Base-by-base conservation (phyloP, 1,139 yeast species). In the Debaryomycetaceae sp. region DNA sequence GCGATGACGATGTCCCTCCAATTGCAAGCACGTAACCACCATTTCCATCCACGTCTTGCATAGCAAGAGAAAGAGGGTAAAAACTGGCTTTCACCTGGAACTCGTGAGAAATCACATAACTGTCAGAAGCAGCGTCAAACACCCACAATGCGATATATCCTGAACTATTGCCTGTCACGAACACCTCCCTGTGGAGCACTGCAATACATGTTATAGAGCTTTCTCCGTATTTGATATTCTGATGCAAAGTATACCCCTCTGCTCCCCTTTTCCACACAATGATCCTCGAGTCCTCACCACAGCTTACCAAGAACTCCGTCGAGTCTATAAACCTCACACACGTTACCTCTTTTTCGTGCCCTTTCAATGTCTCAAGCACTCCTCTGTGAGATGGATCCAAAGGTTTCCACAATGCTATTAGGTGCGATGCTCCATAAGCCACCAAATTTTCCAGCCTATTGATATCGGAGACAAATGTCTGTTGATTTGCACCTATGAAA, bases 401-500 rank as follows among this genome's bases (percentile, higher is more conserved):
- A 2, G 92, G 87, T 28, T 73, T 63, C 94, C 95, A 87, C 33
- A 88, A 58, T 0, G 94, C 94, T 35, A 89, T 66, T n/a, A 79
- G 74, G 38, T 70, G 73, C 2, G 81, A 81, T 0, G 95, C 92
- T 8, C 95, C 96, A 61, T 69, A 88, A 0, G 95, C 96, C 7
- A 86, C 71, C 5, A 75, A 44, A 16, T 67, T 60, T 11, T 54
- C 53, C 0, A 45, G 43, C 0, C 58, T 46, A 47, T 72, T 69
- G 54, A 74, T 78, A 52, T 83, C 94, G 7, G 87, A 77, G 4
- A 79, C 82, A 50, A 76, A 79, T 8, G 85, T 74, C 52, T 85
- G 91, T 48, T 79, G 77, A 56, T 88, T 88, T 26, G 91, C 94
- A 6, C 96, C 97, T 13, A 82, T 70, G 50, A 87, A 82, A 6